Base-by-base conservation (phyloP, 2,329 filamentous ascomycete species). In the Setomelanomma holmii region DNA sequence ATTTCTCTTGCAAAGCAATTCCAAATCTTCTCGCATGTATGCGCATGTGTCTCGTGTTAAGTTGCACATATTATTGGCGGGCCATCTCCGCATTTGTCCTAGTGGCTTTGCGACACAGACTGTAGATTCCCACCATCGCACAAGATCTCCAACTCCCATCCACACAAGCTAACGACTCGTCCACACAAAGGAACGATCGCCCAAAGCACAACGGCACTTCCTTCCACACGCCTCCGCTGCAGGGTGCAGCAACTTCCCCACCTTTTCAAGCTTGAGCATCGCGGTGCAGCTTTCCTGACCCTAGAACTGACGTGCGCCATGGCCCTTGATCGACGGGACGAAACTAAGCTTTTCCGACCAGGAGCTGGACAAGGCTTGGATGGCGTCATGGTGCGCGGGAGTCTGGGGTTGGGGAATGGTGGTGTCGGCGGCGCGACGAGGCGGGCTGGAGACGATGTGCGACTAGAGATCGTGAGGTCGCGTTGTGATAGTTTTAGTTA, bases 301-400 rank as follows among this genome's bases (percentile, higher is more conserved):
- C 21, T 21, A 24, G 10, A 4, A 21, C 40, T 42, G 40, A 42
- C 40, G 40, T 42, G 40, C 23, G 40, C 40, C 40, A 42, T 24
- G 40, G 14, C 40, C 16, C 11, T 16, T 41, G n/a, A 17, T 30
- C 27, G 27, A 30, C 10, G 10, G 27, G 27, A 14, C 14, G 14
- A 14, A 30, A 3, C 14, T 30, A 30, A 30, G 27, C 27, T 30
- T 30, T 30, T 30, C 3, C 5, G 27, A 8, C 27, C 10, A 30
- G 27, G 10, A 27, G 27, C 27, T 30, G 27, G 5, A 6, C 27
- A 14, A 30, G 27, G 27, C 27, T 30, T 30, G 27, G 27, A 14
- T 30, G 10, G 27, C 27, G 27, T 30, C 27, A 30, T 30, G 27
- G 27, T n/a, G n/a, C n/a, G n/a, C n/a, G n/a, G n/a, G n/a, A n/a